phyloP scores from a whole-genome alignment of 139 green algal species.

The Chlamydomonas applanata region DNA sequence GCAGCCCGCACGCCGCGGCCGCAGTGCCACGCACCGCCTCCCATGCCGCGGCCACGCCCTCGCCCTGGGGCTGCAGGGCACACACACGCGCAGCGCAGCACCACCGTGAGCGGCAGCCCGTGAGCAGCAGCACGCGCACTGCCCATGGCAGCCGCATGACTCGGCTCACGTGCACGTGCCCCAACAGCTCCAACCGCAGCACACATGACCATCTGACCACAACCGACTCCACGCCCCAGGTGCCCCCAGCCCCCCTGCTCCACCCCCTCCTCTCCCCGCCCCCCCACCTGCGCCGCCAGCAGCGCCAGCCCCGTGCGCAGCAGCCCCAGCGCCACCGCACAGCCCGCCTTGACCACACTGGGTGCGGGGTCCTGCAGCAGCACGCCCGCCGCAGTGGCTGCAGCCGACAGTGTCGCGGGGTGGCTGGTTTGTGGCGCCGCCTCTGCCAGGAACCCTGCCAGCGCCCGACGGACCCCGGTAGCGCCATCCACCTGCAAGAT shows the following conservation, averaged over 20 bases:
- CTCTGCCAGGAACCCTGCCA: constrained; percentile 23
- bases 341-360: constrained; percentile 13
- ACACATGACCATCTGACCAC: no score
- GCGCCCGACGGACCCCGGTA: not conserved
- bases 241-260: not conserved
- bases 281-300: constrained; percentile 20
- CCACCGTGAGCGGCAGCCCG: no score
- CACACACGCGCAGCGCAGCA: no score
- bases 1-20: not conserved
- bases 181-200: no score
- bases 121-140: no score
- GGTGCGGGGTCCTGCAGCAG: constrained; percentile 21
- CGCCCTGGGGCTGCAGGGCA: constrained; percentile 4
- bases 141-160: no score
- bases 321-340: constrained; percentile 19
- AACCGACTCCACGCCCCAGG: no score
- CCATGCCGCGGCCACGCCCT: constrained; percentile 20
- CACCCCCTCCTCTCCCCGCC: no score
- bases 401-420: not conserved
- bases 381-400: not conserved
- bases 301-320: constrained; percentile 20
- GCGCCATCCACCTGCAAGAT: constrained; percentile 14
- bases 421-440: constrained; percentile 4
- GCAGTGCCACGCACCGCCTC: constrained; percentile 18
- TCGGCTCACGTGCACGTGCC: no score